Percentiles rank a stretch among this genome's conserved stretches.
Evolutionary conservation across 768 basidiomycete genomes (phyloP).

Genomic region (Xerocomellus intermedius): DNA sequence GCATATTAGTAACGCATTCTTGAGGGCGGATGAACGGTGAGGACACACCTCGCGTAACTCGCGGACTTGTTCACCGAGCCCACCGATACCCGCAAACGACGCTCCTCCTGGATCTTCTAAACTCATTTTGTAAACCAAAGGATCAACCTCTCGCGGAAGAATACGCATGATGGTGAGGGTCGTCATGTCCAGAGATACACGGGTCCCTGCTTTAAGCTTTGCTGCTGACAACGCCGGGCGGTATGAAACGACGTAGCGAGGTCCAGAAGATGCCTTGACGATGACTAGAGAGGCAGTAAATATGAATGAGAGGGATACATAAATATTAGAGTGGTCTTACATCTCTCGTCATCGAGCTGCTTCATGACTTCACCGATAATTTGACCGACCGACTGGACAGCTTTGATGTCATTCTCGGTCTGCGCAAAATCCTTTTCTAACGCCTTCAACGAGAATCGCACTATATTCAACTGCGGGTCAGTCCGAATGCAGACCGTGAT

Average conservation of each 20-base stretch:
- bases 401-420: slow-evolving; percentile 99
- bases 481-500: background rate
- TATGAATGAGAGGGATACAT: background rate
- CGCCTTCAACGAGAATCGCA: slow-evolving; percentile 88
- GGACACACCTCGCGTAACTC: slow-evolving; percentile 85
- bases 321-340: slow-evolving; percentile 45
- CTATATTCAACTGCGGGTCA: slow-evolving; percentile 38
- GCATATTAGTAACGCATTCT: background rate
- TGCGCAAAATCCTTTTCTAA: slow-evolving; percentile 88
- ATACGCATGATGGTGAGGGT: slow-evolving; percentile 99
- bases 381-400: slow-evolving; percentile 97
- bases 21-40: background rate
- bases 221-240: slow-evolving; percentile 87
- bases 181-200: slow-evolving; percentile 99
- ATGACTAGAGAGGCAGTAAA: slow-evolving; percentile 59
- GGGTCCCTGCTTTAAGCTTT: slow-evolving; percentile 90
- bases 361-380: slow-evolving; percentile 99
- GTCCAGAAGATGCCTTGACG: slow-evolving; percentile 97
- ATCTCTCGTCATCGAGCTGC: slow-evolving; percentile 96
- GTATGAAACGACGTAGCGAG: slow-evolving; percentile 97
- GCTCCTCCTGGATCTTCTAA: slow-evolving; percentile 96
- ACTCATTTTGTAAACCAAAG: slow-evolving; percentile 99
- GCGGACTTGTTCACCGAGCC: slow-evolving; percentile 92
- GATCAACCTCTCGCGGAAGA: slow-evolving; percentile 95
- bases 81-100: slow-evolving; percentile 95